Evolutionary conservation across 2,329 filamentous ascomycete genomes (phyloP).

Genomic region (Botrytis medusae): DNA sequence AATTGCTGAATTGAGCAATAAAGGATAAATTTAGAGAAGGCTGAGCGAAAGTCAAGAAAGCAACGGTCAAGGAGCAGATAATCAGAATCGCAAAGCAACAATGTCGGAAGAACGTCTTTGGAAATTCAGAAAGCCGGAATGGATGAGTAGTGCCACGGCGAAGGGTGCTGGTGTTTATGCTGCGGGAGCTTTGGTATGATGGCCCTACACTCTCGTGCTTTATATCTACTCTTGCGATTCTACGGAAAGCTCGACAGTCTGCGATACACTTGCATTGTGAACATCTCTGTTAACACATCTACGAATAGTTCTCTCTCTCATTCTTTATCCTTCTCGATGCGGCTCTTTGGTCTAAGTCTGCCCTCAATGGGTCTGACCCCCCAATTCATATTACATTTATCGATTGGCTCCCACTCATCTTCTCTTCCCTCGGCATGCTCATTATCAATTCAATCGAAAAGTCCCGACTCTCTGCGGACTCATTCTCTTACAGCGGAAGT

Average conservation of each 20-base stretch:
- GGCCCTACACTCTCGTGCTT: conserved; percentile 4
- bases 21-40: not conserved
- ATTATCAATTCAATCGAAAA: conserved; percentile 72
- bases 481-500: conserved; percentile 60
- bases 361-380: conserved; percentile 55
- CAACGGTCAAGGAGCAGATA: not conserved
- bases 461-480: conserved; percentile 61
- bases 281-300: not conserved
- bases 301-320: conserved; percentile 60
- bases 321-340: conserved; percentile 69
- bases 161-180: conserved; percentile 64
- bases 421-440: conserved; percentile 66
- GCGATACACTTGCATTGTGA: not conserved
- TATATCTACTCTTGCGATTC: not conserved
- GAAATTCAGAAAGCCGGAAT: conserved; percentile 66
- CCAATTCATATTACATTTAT: conserved; percentile 62
- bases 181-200: conserved; percentile 61
- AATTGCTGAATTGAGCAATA: not conserved
- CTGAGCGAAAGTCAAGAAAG: not conserved
- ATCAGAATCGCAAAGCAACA: not conserved
- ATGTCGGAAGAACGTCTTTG: conserved; percentile 67
- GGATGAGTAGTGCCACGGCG: conserved; percentile 64
- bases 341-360: conserved; percentile 64
- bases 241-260: not conserved
- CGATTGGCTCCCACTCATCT: conserved; percentile 69